These are phyloP conservation scores for Remersonia thermophila DNA, from an alignment of 2,329 filamentous ascomycete genomes.

Conservation along the genomic window DNA sequence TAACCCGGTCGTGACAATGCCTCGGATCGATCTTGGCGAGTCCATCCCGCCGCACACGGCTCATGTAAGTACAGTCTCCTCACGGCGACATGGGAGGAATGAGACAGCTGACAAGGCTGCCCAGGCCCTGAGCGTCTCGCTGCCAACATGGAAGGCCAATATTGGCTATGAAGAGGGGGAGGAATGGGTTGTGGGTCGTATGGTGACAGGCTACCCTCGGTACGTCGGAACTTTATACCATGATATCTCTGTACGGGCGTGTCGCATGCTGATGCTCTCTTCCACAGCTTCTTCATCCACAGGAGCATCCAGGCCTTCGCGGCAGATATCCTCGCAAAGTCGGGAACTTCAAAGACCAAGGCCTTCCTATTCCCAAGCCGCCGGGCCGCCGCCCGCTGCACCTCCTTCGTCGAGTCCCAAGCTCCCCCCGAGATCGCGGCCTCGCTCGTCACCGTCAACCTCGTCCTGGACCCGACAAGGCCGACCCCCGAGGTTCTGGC, in stretches of 20 bases:
- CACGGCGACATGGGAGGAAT: not conserved
- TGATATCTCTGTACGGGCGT: not conserved
- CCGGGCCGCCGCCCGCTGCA: constrained; percentile 57
- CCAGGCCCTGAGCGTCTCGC: constrained; percentile 87
- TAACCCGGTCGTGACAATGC: constrained; percentile 25
- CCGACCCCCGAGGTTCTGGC: constrained; percentile 38
- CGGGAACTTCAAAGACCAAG: constrained; percentile 49
- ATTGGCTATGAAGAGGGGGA: constrained; percentile 90
- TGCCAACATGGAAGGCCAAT: constrained; percentile 86
- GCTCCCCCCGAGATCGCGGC: constrained; percentile 37
- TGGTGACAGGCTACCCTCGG: constrained; percentile 88
- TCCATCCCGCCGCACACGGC: constrained; percentile 67
- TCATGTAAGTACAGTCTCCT: constrained; percentile 45
- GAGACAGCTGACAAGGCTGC: constrained; percentile 1
- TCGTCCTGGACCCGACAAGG: constrained; percentile 48
- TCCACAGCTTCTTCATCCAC: constrained; percentile 78
- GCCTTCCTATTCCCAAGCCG: constrained; percentile 76
- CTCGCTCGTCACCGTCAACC: constrained; percentile 45
- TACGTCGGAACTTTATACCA: constrained; percentile 24
- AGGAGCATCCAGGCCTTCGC: constrained; percentile 66
- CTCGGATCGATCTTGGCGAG: constrained; percentile 47
- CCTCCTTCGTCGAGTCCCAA: constrained; percentile 56
- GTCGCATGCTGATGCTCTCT: not conserved
- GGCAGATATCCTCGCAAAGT: constrained; percentile 49
- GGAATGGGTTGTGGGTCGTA: constrained; percentile 68